Percentiles rank a stretch among this genome's conserved stretches.
These are phyloP conservation scores for Penicillium expansum DNA, from an alignment of 2,329 filamentous ascomycete genomes.

Conservation along the genomic window DNA sequence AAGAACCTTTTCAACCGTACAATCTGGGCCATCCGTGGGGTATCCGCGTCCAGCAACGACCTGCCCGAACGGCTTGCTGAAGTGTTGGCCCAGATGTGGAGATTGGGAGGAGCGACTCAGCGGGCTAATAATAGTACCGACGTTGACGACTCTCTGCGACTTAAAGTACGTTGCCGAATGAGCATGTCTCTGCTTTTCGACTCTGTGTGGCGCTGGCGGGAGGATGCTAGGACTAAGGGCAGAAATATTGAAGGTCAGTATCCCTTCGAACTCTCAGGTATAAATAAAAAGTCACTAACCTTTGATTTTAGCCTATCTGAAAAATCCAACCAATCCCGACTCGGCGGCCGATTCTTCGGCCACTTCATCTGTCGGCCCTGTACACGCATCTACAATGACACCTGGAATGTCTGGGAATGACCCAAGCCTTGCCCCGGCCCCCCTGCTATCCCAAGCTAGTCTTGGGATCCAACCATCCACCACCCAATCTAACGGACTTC, in stretches of 20 bases:
- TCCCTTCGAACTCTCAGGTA: background rate
- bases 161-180: slow-evolving; percentile 66
- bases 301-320: slow-evolving; percentile 59
- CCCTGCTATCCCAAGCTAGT: slow-evolving; percentile 32
- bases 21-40: slow-evolving; percentile 57
- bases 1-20: slow-evolving; percentile 58
- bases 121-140: slow-evolving; percentile 30
- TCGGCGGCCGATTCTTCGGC: slow-evolving; percentile 71
- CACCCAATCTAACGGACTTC: slow-evolving; percentile 27
- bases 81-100: slow-evolving; percentile 65
- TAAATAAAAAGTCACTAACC: slow-evolving; percentile 16
- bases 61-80: slow-evolving; percentile 63
- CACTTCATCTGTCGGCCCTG: slow-evolving; percentile 55
- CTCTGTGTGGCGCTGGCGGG: slow-evolving; percentile 66
- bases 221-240: slow-evolving; percentile 65
- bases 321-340: slow-evolving; percentile 83
- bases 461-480: slow-evolving; percentile 30
- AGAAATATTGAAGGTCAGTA: slow-evolving; percentile 66
- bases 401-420: slow-evolving; percentile 41
- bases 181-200: slow-evolving; percentile 67
- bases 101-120: slow-evolving; percentile 42
- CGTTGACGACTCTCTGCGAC: slow-evolving; percentile 50
- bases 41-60: slow-evolving; percentile 62
- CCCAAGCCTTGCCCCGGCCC: slow-evolving; percentile 44
- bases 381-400: slow-evolving; percentile 37